A percentile compares a stretch with the other conserved stretches of the same genome.
Evolutionary conservation across 169 alveolate species (phyloP).

Genomic region (Babesia caballi): DNA sequence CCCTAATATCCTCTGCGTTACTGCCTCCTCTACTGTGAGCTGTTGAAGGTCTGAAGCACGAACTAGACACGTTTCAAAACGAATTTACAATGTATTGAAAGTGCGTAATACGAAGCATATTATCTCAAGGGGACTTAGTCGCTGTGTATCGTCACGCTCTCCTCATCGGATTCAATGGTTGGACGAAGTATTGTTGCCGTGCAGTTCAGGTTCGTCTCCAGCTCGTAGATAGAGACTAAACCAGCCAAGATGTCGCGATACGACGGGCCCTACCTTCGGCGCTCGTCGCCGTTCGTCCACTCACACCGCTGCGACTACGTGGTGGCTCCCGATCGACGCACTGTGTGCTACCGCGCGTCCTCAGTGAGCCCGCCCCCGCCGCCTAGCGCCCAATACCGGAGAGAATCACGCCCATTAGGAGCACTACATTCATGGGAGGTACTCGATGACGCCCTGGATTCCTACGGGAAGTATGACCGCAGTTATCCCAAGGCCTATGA

Average conservation of each 20-base stretch:
- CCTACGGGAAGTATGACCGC: background rate
- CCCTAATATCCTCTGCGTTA: too few species aligned
- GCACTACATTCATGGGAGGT: constrained; percentile 4
- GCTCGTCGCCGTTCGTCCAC: constrained; percentile 34
- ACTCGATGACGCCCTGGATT: background rate
- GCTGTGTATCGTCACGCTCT: too few species aligned
- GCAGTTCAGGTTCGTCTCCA: too few species aligned
- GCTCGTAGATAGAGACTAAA: too few species aligned
- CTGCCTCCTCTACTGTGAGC: too few species aligned
- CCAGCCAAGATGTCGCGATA: background rate
- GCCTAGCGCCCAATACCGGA: background rate
- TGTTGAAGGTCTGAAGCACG: too few species aligned
- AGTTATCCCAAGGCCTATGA: background rate
- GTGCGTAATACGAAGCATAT: too few species aligned
- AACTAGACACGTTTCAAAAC: too few species aligned
- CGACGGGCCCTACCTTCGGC: constrained; percentile 1
- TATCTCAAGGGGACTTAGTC: too few species aligned
- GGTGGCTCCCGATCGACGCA: constrained; percentile 6
- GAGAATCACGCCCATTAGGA: background rate
- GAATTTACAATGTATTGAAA: too few species aligned
- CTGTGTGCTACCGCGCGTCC: constrained; percentile 45
- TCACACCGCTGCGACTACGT: constrained; percentile 32
- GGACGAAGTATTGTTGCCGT: too few species aligned
- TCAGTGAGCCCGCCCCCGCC: constrained; percentile 1
- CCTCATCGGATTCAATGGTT: too few species aligned